Base-by-base conservation (phyloP, 2,329 filamentous ascomycete species). In the Penicillium sp. region DNA sequence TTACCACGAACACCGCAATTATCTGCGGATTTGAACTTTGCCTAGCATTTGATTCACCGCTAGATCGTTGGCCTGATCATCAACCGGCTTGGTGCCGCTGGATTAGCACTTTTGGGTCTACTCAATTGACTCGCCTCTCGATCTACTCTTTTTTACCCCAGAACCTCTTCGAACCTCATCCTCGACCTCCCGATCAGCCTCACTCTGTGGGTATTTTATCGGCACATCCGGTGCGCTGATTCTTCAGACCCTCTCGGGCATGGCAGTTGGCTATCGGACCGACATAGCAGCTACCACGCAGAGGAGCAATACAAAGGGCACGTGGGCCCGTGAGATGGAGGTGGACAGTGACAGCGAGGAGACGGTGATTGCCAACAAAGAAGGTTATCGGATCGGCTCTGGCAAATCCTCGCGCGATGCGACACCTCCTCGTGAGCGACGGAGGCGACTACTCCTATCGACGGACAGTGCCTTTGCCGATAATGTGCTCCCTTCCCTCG, bases 391-490 rank as follows among this genome's bases (percentile, higher is more conserved):
- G 28, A 24, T 45, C 16, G 43, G 42, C 44, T 36, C 43, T 34
- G 46, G 53, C 13, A 42, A 42, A 42, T 48, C 47, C 8, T 26
- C 34, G 18, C 41, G 42, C 15, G 41, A 55, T 45, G 34, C 36
- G 38, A 42, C 49, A 12, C 24, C 52, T 6, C 43, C 54, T 4
- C 41, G 47, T 16, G 48, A 49, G n/a, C 59, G 62, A 29, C 67
- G 66, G 28, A 67, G 64, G 49, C 65, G 68, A 18, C 56, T 73
- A 23, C 62, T 73, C 6, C 54, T 73, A 13, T 72, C 71, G 16
- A 75, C 73, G 0, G 72, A 71, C 45, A 71, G 71, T 28, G 67
- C 69, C 6, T 74, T 75, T 49, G 70, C 70, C 48, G 70, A 72
- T 29, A 67, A 67, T 29, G 62, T 74, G 9, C 65, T 75, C 33